These are phyloP conservation scores for Leccinum variabile DNA, from an alignment of 1,284 basidiomycete genomes.

Conservation along the genomic window DNA sequence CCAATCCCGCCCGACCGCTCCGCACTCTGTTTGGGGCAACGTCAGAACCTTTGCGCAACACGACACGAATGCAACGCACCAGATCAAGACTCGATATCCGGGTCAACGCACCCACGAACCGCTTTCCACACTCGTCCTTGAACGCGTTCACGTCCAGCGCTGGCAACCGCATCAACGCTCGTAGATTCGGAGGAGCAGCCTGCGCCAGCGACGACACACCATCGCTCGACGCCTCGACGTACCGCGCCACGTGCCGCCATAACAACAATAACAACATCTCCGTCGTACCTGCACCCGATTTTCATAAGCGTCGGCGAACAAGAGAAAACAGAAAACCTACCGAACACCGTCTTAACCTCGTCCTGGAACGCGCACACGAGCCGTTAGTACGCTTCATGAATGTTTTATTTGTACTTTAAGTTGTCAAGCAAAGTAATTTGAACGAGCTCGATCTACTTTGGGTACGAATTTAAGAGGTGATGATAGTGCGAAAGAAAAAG, in stretches of 20 bases:
- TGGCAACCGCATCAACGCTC: constrained; percentile 53
- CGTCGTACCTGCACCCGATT: constrained; percentile 53
- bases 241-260: constrained; percentile 81
- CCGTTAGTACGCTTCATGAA: constrained; percentile 54
- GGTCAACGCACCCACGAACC: constrained; percentile 50
- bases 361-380: constrained; percentile 46
- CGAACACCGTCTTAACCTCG: constrained; percentile 54
- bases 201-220: constrained; percentile 24
- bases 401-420: no score
- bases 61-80: background rate
- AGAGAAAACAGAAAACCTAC: constrained; percentile 31
- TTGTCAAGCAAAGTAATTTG: no score
- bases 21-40: constrained; percentile 15
- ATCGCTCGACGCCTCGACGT: constrained; percentile 41
- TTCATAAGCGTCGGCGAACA: no score
- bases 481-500: no score
- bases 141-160: constrained; percentile 54
- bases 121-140: constrained; percentile 52
- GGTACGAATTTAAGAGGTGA: no score
- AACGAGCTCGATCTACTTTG: no score
- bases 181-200: constrained; percentile 31
- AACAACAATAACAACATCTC: constrained; percentile 85
- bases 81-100: constrained; percentile 49
- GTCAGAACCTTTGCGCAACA: background rate
- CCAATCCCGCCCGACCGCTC: no score